These are phyloP conservation scores for Tricholomella constricta DNA, from an alignment of 768 basidiomycete species.

Conservation along the genomic window DNA sequence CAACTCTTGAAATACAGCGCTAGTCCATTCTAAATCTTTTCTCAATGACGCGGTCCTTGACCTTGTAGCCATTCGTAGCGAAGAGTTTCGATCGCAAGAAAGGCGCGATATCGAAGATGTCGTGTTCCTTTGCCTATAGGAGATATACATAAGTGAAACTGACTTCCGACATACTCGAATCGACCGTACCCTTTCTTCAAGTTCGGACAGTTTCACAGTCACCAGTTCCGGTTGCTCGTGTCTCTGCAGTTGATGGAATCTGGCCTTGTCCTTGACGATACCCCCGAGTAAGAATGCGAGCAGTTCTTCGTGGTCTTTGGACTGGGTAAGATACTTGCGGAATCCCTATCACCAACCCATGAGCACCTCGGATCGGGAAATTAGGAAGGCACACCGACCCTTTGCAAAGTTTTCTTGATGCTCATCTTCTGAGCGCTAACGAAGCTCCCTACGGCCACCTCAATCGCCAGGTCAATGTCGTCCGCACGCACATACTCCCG, in stretches of 20 bases:
- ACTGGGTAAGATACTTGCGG: conserved; percentile 96
- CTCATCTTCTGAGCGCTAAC: conserved; percentile 97
- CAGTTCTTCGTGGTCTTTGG: conserved; percentile 94
- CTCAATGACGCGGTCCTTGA: conserved; percentile 67
- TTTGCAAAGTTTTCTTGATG: conserved; percentile 96
- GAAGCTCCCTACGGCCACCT: conserved; percentile 93
- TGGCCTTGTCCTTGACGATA: conserved; percentile 89
- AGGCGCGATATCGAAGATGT: conserved; percentile 87
- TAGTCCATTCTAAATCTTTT: conserved; percentile 64
- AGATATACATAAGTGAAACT: conserved; percentile 1
- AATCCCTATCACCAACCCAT: conserved; percentile 61
- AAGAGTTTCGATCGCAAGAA: conserved; percentile 90
- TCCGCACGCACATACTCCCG: conserved; percentile 94
- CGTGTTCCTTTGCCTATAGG: conserved; percentile 88
- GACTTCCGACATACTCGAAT: background rate
- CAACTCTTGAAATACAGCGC: conserved; percentile 15
- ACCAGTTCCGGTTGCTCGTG: conserved; percentile 80
- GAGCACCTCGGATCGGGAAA: background rate
- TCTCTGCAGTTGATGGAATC: conserved; percentile 76
- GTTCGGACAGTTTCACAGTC: conserved; percentile 73
- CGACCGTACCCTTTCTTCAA: conserved; percentile 79
- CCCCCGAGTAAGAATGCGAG: conserved; percentile 93
- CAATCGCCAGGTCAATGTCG: conserved; percentile 96
- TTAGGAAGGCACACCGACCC: conserved; percentile 53
- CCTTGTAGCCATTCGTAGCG: conserved; percentile 82